Evolutionary conservation across 441 rosid genomes (phyloP), one percentile per base, ranked within the genome.

Genomic region (Syzygium syzygioides): DNA sequence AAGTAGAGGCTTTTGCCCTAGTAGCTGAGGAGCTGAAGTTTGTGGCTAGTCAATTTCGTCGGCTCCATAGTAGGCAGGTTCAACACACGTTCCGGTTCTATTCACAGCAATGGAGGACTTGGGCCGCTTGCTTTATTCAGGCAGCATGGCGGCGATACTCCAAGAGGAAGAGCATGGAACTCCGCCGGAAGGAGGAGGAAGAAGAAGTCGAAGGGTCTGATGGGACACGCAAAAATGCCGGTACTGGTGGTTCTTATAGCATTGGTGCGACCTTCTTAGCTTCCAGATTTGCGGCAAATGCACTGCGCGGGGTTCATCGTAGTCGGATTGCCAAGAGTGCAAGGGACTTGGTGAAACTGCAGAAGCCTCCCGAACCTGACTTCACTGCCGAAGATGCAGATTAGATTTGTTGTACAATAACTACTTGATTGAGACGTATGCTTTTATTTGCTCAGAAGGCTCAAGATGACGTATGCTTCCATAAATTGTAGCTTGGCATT

Each of bases 61-160:
- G 98, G 52, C 92, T 98, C 85, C 99, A 98, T 90, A 98, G 99
- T 89, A 94, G 98, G 90, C 99, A 98, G 90, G 99, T 98, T 89
- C 99, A 96, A 55, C 99, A 96, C 92, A 97, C 98, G 5, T 97
- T 97, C 95, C 94, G 99, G 4, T 96, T 97, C 90, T 97, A 97
- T 94, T 96, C 99, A 8, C 98, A 97, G 93, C 99, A 97, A 55
- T 97, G 99, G 99, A 95, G 96, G 94, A 96, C 99, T 14, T 97
- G 98, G 99, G 99, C 98, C 0, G 99, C 99, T 62, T 96, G 98
- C 92, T 97, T 97, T 83, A 96, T 97, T 89, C 99, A 97, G 79
- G 99, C 99, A 32, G 99, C 99, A 7, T 97, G 99, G 99, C 95
- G 98, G 4, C 94, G 99, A 30, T 95, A 97, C 90, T 92, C 94